phyloP scores from a whole-genome alignment of 345 rosid species.

The Turnera subulata region DNA sequence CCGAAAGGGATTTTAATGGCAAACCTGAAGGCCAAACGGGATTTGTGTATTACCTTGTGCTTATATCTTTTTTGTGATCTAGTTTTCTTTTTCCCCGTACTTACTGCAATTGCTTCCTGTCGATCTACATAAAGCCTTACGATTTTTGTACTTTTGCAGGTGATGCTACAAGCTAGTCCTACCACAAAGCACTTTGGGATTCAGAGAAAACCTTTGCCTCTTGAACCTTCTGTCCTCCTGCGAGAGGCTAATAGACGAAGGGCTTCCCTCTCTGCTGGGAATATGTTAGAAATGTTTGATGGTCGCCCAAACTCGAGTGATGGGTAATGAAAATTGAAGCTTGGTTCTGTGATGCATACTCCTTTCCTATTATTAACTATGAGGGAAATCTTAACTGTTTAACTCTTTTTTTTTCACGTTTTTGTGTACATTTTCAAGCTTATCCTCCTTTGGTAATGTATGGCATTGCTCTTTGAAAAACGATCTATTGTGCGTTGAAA shows the following conservation, averaged over 20 bases:
- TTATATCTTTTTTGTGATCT: not conserved
- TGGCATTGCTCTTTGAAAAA: too few species aligned
- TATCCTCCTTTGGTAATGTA: too few species aligned
- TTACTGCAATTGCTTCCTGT: too few species aligned
- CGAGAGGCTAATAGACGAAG: conserved; percentile 95
- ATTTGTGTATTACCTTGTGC: not conserved
- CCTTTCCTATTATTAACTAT: too few species aligned
- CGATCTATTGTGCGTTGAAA: too few species aligned
- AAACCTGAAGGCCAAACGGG: not conserved
- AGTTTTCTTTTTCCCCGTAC: not conserved
- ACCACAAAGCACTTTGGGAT: conserved; percentile 78
- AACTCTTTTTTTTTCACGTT: too few species aligned
- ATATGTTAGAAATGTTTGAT: conserved; percentile 52
- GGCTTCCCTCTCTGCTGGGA: conserved; percentile 98
- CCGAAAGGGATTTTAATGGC: not conserved
- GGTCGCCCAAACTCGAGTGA: conserved; percentile 52
- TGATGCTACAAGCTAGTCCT: conserved; percentile 72
- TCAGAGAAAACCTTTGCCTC: conserved; percentile 82
- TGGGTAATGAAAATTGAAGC: conserved; percentile 53
- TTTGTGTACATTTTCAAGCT: too few species aligned
- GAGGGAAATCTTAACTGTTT: too few species aligned
- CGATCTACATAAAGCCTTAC: too few species aligned
- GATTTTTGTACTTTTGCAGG: conserved; percentile 36
- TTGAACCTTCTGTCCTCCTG: conserved; percentile 88
- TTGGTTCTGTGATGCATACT: too few species aligned